phyloP scores from a whole-genome alignment of 1,284 basidiomycete species.

The Fomitopsis schrenkii region DNA sequence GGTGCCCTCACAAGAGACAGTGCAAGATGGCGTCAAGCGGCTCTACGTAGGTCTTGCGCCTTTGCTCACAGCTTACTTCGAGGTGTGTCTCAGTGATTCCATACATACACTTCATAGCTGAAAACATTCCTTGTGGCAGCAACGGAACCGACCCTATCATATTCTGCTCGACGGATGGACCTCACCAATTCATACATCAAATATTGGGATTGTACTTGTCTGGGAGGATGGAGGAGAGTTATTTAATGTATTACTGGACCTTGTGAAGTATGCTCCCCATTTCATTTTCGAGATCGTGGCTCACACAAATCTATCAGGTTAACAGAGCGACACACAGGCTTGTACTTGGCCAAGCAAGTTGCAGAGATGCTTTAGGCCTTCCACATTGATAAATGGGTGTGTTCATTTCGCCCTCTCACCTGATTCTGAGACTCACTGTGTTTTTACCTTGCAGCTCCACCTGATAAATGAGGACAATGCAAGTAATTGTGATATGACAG shows the following conservation, averaged over 20 bases:
- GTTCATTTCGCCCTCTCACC: not conserved
- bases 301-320: not conserved
- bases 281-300: no score
- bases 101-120: no score
- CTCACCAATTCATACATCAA: not conserved
- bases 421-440: no score
- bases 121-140: not conserved
- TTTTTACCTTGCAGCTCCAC: not conserved
- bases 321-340: not conserved
- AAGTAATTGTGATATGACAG: not conserved
- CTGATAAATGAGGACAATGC: not conserved
- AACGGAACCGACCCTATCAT: not conserved
- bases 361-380: not conserved
- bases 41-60: not conserved
- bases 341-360: not conserved
- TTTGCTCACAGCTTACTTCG: not conserved
- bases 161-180: not conserved
- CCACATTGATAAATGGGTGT: not conserved
- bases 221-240: not conserved
- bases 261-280: not conserved
- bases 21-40: not conserved
- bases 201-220: not conserved
- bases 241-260: not conserved
- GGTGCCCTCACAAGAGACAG: not conserved
- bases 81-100: not conserved